Percentiles rank a stretch among this genome's conserved stretches.
Conservation (phyloP, 169 alveolate genomes). For the Plasmodium knowlesi region DNA sequence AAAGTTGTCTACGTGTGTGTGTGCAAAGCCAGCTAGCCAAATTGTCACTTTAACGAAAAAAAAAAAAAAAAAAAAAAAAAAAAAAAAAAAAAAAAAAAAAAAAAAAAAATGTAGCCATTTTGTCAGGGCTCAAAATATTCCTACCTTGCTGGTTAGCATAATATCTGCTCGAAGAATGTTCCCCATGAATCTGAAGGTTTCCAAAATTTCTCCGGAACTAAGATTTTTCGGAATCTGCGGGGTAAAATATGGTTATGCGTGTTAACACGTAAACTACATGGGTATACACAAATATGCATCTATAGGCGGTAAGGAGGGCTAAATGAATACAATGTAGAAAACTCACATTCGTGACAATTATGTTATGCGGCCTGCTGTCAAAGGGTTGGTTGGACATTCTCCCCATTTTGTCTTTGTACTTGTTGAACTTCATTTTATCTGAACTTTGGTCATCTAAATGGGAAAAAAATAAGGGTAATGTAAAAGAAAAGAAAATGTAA, state of each 20-base stretch:
- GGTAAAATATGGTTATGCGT: not conserved
- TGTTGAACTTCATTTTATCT: slow-evolving; percentile 28
- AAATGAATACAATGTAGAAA: not conserved
- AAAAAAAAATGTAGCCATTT: slow-evolving; percentile 8
- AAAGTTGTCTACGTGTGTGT: too few species aligned
- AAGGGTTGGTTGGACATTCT: slow-evolving; percentile 15
- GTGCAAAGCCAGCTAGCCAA: not conserved
- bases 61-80: slow-evolving; percentile 15
- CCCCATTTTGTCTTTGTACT: slow-evolving; percentile 25
- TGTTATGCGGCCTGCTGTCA: slow-evolving; percentile 57
- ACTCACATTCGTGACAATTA: slow-evolving; percentile 69
- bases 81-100: slow-evolving; percentile 11
- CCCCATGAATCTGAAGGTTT: slow-evolving; percentile 60
- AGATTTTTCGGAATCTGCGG: slow-evolving; percentile 56
- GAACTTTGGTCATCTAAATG: slow-evolving; percentile 19
- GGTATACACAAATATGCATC: not conserved
- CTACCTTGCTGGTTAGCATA: slow-evolving; percentile 71
- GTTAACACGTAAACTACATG: not conserved
- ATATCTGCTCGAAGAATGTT: slow-evolving; percentile 62
- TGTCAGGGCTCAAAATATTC: not conserved
- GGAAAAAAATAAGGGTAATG: not conserved
- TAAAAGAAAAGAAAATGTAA: not conserved
- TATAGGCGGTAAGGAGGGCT: not conserved
- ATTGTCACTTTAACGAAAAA: not conserved
- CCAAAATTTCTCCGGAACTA: slow-evolving; percentile 44